A percentile compares a stretch with the other conserved stretches of the same genome.
Conservation (phyloP, 2,329 filamentous ascomycete genomes). For the Aphanocladium album region DNA sequence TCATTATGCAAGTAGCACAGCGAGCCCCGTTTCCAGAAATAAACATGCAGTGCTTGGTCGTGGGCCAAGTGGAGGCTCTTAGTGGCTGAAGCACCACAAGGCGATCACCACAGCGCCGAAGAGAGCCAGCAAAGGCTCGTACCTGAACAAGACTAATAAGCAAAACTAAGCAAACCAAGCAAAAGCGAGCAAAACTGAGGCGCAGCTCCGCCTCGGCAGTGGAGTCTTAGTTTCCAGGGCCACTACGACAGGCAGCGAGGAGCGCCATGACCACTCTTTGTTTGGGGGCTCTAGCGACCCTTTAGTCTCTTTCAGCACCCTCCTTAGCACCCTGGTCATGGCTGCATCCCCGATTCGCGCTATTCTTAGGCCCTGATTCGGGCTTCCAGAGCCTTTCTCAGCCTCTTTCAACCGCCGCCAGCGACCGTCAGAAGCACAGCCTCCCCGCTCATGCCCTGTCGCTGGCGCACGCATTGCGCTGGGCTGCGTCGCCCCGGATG, state of each 20-base stretch:
- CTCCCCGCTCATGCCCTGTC: background rate
- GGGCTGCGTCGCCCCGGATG: background rate
- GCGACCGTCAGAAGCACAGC: background rate
- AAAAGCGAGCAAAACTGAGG: background rate
- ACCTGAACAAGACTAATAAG: background rate
- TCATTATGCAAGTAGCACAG: background rate
- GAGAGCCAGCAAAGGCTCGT: background rate
- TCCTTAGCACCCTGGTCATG: background rate
- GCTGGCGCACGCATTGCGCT: background rate
- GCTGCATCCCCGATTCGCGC: background rate
- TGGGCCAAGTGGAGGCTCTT: background rate
- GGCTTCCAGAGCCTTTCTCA: background rate
- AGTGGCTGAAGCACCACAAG: background rate
- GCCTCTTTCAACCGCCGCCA: background rate
- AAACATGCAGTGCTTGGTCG: background rate
- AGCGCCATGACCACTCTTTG: background rate
- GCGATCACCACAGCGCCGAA: background rate
- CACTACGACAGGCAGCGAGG: background rate
- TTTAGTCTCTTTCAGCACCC: background rate
- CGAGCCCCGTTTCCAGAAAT: constrained; percentile 11
- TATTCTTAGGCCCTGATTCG: background rate
- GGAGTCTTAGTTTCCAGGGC: background rate
- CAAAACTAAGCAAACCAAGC: background rate
- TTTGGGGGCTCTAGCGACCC: background rate
- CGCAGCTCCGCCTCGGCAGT: constrained; percentile 1